Evolutionary conservation across 495 filamentous ascomycete genomes (phyloP).

Genomic region (Penicillium fimorum): DNA sequence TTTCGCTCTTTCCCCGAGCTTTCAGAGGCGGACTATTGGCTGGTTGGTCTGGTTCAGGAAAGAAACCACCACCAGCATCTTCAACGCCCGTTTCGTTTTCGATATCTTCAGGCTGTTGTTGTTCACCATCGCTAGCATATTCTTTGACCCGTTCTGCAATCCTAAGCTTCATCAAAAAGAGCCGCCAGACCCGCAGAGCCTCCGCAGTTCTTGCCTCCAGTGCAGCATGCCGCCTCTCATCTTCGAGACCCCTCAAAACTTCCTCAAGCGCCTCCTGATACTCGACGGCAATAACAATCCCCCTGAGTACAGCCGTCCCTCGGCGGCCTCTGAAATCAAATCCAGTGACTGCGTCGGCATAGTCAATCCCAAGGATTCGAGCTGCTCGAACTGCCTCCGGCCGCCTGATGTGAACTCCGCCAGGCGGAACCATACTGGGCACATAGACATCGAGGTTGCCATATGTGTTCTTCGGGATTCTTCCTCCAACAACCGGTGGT

Average conservation of each 20-base stretch:
- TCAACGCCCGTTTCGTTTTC: conserved; percentile 24
- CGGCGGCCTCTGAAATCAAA: conserved; percentile 81
- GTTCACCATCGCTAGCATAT: conserved; percentile 57
- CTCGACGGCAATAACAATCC: conserved; percentile 71
- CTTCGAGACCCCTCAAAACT: conserved; percentile 61
- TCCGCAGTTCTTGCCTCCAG: conserved; percentile 53
- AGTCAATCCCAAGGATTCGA: conserved; percentile 77
- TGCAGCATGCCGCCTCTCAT: conserved; percentile 58
- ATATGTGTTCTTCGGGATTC: conserved; percentile 79
- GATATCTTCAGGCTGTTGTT: conserved; percentile 20
- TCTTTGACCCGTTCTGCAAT: conserved; percentile 73
- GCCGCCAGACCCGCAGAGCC: conserved; percentile 71
- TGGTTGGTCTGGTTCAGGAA: conserved; percentile 48
- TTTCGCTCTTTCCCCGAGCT: conserved; percentile 3
- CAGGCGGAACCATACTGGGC: conserved; percentile 85
- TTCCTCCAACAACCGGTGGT: conserved; percentile 70
- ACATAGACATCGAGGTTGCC: conserved; percentile 92
- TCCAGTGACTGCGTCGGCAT: conserved; percentile 82
- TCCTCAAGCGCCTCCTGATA: conserved; percentile 67
- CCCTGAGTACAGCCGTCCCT: conserved; percentile 75
- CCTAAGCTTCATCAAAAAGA: conserved; percentile 70
- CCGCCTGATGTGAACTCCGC: conserved; percentile 69
- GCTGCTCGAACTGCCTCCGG: conserved; percentile 70
- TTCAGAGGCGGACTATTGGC: conserved; percentile 10
- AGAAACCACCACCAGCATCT: conserved; percentile 36